Evolutionary conservation across 495 filamentous ascomycete genomes (phyloP).

Genomic region (Mytilinidion resinicola): DNA sequence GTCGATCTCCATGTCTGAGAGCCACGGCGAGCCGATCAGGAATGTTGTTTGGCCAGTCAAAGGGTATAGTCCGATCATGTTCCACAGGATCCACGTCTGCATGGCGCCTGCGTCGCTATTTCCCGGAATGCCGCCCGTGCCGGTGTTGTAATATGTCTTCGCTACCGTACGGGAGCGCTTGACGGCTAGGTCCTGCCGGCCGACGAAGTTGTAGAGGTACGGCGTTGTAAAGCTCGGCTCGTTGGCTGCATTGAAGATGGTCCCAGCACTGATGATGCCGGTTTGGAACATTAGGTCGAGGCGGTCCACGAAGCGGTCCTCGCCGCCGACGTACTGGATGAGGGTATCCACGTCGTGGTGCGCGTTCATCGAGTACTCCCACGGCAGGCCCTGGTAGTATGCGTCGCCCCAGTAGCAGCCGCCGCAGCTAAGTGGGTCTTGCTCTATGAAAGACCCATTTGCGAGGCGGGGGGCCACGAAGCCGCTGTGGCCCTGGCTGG

Average conservation of each 20-base stretch:
- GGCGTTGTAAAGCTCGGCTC: slow-evolving; percentile 64
- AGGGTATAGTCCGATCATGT: slow-evolving; percentile 64
- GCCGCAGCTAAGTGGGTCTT: slow-evolving; percentile 55
- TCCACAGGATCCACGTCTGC: slow-evolving; percentile 64
- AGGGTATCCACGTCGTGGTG: slow-evolving; percentile 61
- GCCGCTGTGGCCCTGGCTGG: slow-evolving; percentile 51
- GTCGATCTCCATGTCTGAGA: slow-evolving; percentile 51
- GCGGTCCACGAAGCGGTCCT: slow-evolving; percentile 50
- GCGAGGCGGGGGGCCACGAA: slow-evolving; percentile 57
- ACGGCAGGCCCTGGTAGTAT: slow-evolving; percentile 60
- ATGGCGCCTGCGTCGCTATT: slow-evolving; percentile 67
- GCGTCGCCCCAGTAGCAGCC: slow-evolving; percentile 64
- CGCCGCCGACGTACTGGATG: slow-evolving; percentile 53
- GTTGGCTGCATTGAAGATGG: slow-evolving; percentile 63
- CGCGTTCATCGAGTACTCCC: slow-evolving; percentile 64
- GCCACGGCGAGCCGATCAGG: slow-evolving; percentile 58
- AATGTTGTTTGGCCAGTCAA: slow-evolving; percentile 60
- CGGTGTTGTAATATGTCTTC: slow-evolving; percentile 47
- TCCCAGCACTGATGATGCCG: slow-evolving; percentile 46
- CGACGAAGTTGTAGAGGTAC: slow-evolving; percentile 65
- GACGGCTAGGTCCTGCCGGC: slow-evolving; percentile 54
- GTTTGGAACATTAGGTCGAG: slow-evolving; percentile 58
- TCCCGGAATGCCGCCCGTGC: slow-evolving; percentile 50
- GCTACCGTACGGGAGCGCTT: slow-evolving; percentile 49
- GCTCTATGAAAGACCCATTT: slow-evolving; percentile 48